A percentile compares a stretch with the other conserved stretches of the same genome.
Evolutionary conservation across 495 filamentous ascomycete species (phyloP).

Genomic region (Sphaerosporella brunnea): DNA sequence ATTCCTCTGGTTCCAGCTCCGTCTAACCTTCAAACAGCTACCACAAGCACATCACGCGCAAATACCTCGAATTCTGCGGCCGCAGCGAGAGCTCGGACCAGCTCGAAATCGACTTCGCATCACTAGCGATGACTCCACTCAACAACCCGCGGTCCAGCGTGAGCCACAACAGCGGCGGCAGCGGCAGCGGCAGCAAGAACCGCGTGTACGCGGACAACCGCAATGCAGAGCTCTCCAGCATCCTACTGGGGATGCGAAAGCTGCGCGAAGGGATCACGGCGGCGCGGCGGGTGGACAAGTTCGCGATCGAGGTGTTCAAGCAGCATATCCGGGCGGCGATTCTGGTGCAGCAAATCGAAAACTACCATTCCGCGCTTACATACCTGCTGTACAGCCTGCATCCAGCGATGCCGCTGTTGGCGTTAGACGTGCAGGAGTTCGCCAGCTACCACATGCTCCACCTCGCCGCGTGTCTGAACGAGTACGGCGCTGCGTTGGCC

Average conservation of each 20-base stretch:
- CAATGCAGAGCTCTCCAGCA: slow-evolving; percentile 37
- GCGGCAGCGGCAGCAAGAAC: slow-evolving; percentile 14
- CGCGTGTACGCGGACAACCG: slow-evolving; percentile 28
- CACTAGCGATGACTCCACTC: slow-evolving; percentile 34
- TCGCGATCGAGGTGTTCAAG: slow-evolving; percentile 50
- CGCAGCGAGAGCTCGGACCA: slow-evolving; percentile 43
- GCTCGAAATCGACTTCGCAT: slow-evolving; percentile 55
- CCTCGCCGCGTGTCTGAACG: slow-evolving; percentile 63
- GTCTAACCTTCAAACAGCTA: too few species aligned
- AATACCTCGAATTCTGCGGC: slow-evolving; percentile 77
- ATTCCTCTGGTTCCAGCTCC: too few species aligned
- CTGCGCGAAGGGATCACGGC: slow-evolving; percentile 76
- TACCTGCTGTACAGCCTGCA: slow-evolving; percentile 61
- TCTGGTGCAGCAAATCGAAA: slow-evolving; percentile 57
- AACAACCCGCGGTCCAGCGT: slow-evolving; percentile 10
- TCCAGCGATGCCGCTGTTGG: slow-evolving; percentile 41
- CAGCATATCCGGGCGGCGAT: slow-evolving; percentile 75
- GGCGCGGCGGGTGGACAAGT: slow-evolving; percentile 46
- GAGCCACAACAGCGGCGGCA: slow-evolving; percentile 11
- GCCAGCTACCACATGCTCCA: slow-evolving; percentile 70
- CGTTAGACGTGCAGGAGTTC: slow-evolving; percentile 56
- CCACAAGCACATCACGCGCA: slow-evolving; percentile 66
- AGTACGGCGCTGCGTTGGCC: slow-evolving; percentile 55
- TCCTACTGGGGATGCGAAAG: slow-evolving; percentile 54
- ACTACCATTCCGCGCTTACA: slow-evolving; percentile 73